Conservation (phyloP, 805 yeast species). For the Saturnispora sanitii region DNA sequence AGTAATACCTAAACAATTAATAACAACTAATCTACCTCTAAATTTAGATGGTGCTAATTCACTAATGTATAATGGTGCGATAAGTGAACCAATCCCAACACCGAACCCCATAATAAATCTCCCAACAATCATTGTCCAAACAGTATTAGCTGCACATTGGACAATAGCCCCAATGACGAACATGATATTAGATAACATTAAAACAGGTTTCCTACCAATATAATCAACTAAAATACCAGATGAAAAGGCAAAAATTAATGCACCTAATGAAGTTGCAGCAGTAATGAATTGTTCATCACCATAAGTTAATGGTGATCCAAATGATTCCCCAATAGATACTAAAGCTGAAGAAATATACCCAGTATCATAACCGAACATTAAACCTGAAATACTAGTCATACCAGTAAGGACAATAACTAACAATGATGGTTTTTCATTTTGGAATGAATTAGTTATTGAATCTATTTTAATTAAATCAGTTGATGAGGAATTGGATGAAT, state of each 20-base stretch:
- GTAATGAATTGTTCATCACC: constrained; percentile 88
- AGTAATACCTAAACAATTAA: constrained; percentile 83
- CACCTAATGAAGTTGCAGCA: constrained; percentile 91
- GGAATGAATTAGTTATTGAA: constrained; percentile 24
- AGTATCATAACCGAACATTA: constrained; percentile 96
- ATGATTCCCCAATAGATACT: constrained; percentile 73
- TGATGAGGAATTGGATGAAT: constrained; percentile 3
- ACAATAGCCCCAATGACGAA: constrained; percentile 78
- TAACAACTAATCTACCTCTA: constrained; percentile 83
- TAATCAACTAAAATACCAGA: constrained; percentile 81
- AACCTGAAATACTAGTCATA: constrained; percentile 84
- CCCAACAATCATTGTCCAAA: constrained; percentile 90
- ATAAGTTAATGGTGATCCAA: constrained; percentile 49
- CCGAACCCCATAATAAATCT: constrained; percentile 93
- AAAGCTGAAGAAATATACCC: constrained; percentile 93
- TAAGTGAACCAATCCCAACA: constrained; percentile 88
- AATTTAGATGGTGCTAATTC: constrained; percentile 89
- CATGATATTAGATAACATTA: constrained; percentile 72
- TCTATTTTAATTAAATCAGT: constrained; percentile 5
- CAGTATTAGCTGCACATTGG: constrained; percentile 70
- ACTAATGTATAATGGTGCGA: constrained; percentile 87
- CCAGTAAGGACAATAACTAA: constrained; percentile 61
- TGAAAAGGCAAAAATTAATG: constrained; percentile 63
- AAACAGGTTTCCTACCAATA: constrained; percentile 75
- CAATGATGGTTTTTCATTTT: constrained; percentile 44